A percentile compares a stretch with the other conserved stretches of the same genome.
Evolutionary conservation across 331 rosid genomes (phyloP).

Genomic region (Rosa hybrid): DNA sequence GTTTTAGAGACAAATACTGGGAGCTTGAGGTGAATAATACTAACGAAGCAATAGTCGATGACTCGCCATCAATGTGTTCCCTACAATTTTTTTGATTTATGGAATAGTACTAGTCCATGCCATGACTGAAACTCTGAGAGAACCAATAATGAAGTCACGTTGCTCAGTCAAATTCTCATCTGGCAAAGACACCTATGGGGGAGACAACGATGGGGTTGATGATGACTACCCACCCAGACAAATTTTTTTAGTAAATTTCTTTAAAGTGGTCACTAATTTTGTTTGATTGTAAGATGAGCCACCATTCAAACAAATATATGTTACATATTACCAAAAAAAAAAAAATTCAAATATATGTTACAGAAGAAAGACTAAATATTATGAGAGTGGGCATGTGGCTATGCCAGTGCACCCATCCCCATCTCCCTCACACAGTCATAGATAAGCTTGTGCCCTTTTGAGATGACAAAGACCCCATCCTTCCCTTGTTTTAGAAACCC

Average conservation of each 20-base stretch:
- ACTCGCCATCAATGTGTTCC: not conserved
- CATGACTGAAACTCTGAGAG: not conserved
- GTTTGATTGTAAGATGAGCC: not conserved
- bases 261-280: not conserved
- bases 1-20: not conserved
- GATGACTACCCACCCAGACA: slow-evolving; percentile 18
- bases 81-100: not conserved
- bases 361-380: slow-evolving; percentile 35
- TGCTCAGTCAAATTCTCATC: slow-evolving; percentile 18
- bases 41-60: not conserved
- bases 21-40: not conserved
- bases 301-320: not conserved
- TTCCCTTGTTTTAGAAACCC: slow-evolving; percentile 21
- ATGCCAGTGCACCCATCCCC: slow-evolving; percentile 49
- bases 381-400: slow-evolving; percentile 51
- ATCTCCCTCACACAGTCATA: slow-evolving; percentile 33
- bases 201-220: slow-evolving; percentile 27
- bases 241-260: not conserved
- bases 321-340: too few relatives aligned
- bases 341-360: slow-evolving; percentile 16
- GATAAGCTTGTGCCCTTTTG: slow-evolving; percentile 52
- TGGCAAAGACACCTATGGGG: slow-evolving; percentile 21
- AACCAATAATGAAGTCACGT: slow-evolving; percentile 32
- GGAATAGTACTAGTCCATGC: not conserved
- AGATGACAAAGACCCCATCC: slow-evolving; percentile 45